Evolutionary conservation across 345 rosid genomes (phyloP), one percentile per base, ranked within the genome.

Genomic region (Eutrema yunnanense): DNA sequence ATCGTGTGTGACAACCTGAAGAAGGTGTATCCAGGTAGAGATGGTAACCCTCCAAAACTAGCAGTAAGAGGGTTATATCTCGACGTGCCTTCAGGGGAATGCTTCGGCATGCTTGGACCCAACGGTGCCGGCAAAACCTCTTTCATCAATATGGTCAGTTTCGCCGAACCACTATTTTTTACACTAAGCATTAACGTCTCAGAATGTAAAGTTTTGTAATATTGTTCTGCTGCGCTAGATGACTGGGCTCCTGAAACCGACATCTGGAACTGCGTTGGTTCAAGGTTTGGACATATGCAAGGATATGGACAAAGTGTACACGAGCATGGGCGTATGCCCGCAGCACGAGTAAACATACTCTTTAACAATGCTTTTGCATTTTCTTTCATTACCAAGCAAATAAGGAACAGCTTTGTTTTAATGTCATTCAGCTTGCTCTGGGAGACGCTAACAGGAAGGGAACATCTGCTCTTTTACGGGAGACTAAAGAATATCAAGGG

Each of bases 41-140:
- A 94, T 78, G 97, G 98, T 56, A 94, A 88, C 75, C 98, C 96
- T 3, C 84, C 74, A 75, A 92, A 95, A 79, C 6, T 84, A 70
- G 98, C 96, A 16, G 97, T 95, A 13, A 83, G 84, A 78, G 99
- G 96, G 12, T 77, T 95, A 68, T 92, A 96, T 74, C 97, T 95
- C 73, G 96, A 86, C 62, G 67, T 95, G 74, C 87, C 94, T 68
- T 79, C 83, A 38, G 98, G 96, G 47, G 96, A 95, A 80, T 95
- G 99, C 80, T 92, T 95, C 52, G 99, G 99, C 44, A 85, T 95
- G 90, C 94, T 95, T 63, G 97, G 99, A 73, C 99, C 98, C 3
- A 95, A 95, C 76, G 99, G 97, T 55, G 96, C 99, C 3, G 98
- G 99, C 38, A 95, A 95, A 78, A 90, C 98, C 55, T 92, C 98